A percentile compares a stretch with the other conserved stretches of the same genome.
These are phyloP conservation scores for Rhynchosporium agropyri DNA, from an alignment of 2,329 filamentous ascomycete species.

Conservation along the genomic window DNA sequence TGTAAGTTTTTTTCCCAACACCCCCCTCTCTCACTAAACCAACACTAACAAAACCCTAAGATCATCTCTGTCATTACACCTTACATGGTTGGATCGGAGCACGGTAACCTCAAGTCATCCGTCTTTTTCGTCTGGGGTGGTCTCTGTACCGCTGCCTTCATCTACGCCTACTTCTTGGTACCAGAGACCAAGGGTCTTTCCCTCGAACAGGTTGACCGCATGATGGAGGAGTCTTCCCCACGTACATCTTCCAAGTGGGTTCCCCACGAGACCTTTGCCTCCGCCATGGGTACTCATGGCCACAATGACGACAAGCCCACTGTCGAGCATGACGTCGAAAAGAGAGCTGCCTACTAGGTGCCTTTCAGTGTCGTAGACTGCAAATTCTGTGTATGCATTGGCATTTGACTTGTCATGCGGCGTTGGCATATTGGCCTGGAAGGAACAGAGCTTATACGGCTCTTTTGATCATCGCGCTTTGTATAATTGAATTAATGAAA, in stretches of 20 bases:
- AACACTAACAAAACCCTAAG: background rate
- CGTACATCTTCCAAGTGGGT: conserved; percentile 42
- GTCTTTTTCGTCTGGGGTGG: conserved; percentile 63
- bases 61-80: conserved; percentile 71
- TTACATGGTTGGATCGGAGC: conserved; percentile 65
- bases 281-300: conserved; percentile 28
- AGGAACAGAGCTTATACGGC: conserved; percentile 2
- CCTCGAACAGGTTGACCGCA: conserved; percentile 72
- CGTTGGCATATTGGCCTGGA: background rate
- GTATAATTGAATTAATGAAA: conserved; percentile 13
- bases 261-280: conserved; percentile 37
- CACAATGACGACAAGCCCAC: conserved; percentile 3
- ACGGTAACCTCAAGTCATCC: conserved; percentile 47
- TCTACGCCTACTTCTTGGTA: conserved; percentile 62
- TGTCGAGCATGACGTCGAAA: conserved; percentile 19
- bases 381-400: no score
- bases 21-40: background rate
- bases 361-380: background rate
- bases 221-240: conserved; percentile 54
- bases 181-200: conserved; percentile 76
- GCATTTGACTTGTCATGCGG: no score
- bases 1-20: conserved; percentile 21
- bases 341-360: conserved; percentile 10
- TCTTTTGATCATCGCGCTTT: conserved; percentile 3
- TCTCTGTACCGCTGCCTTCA: conserved; percentile 56